Conservation (phyloP, 2,329 filamentous ascomycete species). For the Epichloe gansuensis region DNA sequence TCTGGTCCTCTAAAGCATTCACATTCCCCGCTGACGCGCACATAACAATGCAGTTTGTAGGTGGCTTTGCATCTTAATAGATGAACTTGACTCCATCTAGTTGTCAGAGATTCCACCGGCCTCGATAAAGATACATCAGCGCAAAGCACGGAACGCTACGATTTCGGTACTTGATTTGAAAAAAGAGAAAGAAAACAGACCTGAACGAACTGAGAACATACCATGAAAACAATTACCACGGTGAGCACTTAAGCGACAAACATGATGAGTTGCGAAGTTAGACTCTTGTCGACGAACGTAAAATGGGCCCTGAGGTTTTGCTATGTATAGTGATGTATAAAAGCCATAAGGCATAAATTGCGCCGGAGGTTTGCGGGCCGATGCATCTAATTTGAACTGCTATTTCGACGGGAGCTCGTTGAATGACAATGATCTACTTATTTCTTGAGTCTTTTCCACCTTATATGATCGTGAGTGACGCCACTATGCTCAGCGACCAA, state of each 20-base stretch:
- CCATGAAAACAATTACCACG: background rate
- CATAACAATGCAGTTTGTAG: constrained; percentile 2
- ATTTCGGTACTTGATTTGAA: background rate
- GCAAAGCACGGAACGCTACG: background rate
- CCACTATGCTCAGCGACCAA: background rate
- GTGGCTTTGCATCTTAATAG: constrained; percentile 1
- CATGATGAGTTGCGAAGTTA: background rate
- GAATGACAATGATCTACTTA: background rate
- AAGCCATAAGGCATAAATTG: background rate
- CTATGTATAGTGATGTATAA: background rate
- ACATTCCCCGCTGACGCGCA: constrained; percentile 4
- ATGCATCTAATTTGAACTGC: background rate
- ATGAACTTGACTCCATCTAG: background rate
- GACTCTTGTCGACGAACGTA: background rate
- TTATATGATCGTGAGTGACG: background rate
- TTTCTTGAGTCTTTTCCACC: background rate
- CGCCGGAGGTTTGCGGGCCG: background rate
- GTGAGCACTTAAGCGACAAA: constrained; percentile 2
- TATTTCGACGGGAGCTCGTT: background rate
- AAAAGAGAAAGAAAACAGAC: background rate
- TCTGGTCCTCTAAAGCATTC: constrained; percentile 1
- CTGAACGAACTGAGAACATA: background rate
- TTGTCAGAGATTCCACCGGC: background rate
- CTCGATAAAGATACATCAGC: background rate
- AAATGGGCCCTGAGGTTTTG: background rate